These are phyloP conservation scores for Coemansia javaensis DNA, from an alignment of 192 early-diverging fungal species.

Conservation along the genomic window DNA sequence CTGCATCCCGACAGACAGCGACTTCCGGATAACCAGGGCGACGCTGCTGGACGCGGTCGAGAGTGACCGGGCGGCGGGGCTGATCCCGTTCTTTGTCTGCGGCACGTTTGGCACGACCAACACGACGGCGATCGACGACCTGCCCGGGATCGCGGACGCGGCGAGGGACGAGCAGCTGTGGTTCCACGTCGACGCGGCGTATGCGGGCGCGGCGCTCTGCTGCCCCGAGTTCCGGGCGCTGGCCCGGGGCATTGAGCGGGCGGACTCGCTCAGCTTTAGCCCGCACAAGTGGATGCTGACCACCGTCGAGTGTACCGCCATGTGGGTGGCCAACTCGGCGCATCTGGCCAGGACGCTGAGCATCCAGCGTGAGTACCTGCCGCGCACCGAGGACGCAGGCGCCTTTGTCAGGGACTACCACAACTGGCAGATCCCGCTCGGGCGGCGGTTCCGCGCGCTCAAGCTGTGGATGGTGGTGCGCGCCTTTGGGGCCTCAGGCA, in stretches of 20 bases:
- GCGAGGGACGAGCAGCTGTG: slow-evolving; percentile 47
- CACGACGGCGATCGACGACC: slow-evolving; percentile 53
- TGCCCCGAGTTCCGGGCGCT: slow-evolving; percentile 57
- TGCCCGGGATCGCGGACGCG: slow-evolving; percentile 52
- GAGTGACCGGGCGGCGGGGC: slow-evolving; percentile 47
- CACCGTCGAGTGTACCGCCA: slow-evolving; percentile 62
- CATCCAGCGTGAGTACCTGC: slow-evolving; percentile 52
- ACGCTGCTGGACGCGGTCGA: slow-evolving; percentile 49
- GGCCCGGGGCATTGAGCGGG: slow-evolving; percentile 47
- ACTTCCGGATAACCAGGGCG: slow-evolving; percentile 34
- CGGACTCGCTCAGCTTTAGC: slow-evolving; percentile 60
- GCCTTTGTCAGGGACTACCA: slow-evolving; percentile 52
- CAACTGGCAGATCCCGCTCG: slow-evolving; percentile 58
- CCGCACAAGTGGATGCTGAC: slow-evolving; percentile 63
- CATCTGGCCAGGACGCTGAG: slow-evolving; percentile 52
- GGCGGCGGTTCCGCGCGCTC: slow-evolving; percentile 58
- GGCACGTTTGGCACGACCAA: slow-evolving; percentile 65
- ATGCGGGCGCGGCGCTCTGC: slow-evolving; percentile 54
- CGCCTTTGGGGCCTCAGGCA: slow-evolving; percentile 52
- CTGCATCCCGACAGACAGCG: slow-evolving; percentile 36
- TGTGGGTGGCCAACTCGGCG: slow-evolving; percentile 53
- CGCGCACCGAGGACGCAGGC: slow-evolving; percentile 26
- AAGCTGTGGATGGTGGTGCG: slow-evolving; percentile 65
- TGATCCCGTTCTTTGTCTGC: slow-evolving; percentile 61
- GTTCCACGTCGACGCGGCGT: slow-evolving; percentile 65